Percentiles rank a stretch among this genome's conserved stretches.
phyloP scores from a whole-genome alignment of 139 green algal species.

The Ulvella scutata region DNA sequence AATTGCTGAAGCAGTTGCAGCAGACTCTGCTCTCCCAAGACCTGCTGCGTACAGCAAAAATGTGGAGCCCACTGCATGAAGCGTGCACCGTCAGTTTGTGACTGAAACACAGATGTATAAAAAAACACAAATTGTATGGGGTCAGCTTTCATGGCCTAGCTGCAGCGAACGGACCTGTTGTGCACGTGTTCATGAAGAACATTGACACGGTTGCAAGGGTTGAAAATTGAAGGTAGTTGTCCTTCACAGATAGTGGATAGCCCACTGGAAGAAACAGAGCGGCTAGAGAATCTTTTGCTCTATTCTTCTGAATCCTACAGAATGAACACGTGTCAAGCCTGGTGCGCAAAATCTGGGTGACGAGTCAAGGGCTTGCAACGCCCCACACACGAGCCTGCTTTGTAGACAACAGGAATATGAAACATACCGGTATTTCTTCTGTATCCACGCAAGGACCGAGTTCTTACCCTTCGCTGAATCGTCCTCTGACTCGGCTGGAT shows the following conservation, averaged over 20 bases:
- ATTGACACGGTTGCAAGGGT: neutral
- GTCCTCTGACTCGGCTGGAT: too few relatives aligned
- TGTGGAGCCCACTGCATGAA: neutral
- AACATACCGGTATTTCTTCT: neutral
- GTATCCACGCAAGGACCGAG: neutral
- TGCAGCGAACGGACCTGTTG: too few relatives aligned
- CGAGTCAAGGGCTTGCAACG: neutral
- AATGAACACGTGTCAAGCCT: neutral
- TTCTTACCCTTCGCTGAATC: too few relatives aligned
- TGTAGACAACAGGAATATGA: neutral
- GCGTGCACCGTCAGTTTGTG: too few relatives aligned
- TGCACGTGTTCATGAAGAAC: neutral
- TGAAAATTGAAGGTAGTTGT: neutral
- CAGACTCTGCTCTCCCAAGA: neutral
- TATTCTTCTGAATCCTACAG: neutral
- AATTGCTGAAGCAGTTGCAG: neutral
- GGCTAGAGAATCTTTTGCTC: neutral
- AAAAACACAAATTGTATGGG: too few relatives aligned
- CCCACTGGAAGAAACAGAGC: neutral
- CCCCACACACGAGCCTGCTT: too few relatives aligned
- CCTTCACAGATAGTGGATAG: neutral
- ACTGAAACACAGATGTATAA: too few relatives aligned
- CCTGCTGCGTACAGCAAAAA: neutral
- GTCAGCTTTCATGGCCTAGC: too few relatives aligned
- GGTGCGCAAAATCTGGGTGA: neutral